phyloP scores from a whole-genome alignment of 176 grass and related monocot genomes.

The Aegilops sharonensis region DNA sequence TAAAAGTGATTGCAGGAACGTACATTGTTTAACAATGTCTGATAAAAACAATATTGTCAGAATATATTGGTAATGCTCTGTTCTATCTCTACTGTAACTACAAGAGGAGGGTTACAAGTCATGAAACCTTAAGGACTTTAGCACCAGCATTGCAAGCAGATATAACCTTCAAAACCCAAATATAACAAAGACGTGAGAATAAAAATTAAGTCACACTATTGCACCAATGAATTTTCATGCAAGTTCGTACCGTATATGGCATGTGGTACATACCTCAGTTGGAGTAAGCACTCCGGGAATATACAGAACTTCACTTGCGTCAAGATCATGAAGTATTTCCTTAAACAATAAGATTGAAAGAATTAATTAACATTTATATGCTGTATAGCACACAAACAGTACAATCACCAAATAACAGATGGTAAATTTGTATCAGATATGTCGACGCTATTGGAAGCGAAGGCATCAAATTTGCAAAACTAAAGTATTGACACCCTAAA shows the following conservation, averaged over 20 bases:
- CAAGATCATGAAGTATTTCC: constrained; percentile 73
- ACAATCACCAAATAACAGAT: neutral
- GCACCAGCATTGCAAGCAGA: constrained; percentile 72
- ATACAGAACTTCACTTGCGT: constrained; percentile 63
- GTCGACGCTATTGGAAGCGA: neutral
- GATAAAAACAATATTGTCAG: no score
- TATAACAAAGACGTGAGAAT: constrained; percentile 24
- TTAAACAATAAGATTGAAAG: constrained; percentile 37
- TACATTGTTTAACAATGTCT: neutral
- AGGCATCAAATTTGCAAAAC: neutral
- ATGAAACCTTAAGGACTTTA: constrained; percentile 66
- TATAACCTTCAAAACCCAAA: constrained; percentile 53
- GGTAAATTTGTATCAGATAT: neutral
- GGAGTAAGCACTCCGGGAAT: constrained; percentile 92
- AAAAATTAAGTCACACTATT: neutral
- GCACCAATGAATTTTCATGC: neutral
- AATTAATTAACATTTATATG: neutral
- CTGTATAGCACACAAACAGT: neutral
- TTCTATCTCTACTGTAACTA: constrained; percentile 22
- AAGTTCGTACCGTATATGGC: neutral
- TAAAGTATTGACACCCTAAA: no score
- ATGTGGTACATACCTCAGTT: constrained; percentile 68
- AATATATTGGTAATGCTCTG: constrained; percentile 20
- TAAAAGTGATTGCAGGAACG: neutral
- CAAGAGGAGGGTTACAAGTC: neutral